These are phyloP conservation scores for Coelastrella sp. DNA, from an alignment of 139 green algal genomes.

Conservation along the genomic window DNA sequence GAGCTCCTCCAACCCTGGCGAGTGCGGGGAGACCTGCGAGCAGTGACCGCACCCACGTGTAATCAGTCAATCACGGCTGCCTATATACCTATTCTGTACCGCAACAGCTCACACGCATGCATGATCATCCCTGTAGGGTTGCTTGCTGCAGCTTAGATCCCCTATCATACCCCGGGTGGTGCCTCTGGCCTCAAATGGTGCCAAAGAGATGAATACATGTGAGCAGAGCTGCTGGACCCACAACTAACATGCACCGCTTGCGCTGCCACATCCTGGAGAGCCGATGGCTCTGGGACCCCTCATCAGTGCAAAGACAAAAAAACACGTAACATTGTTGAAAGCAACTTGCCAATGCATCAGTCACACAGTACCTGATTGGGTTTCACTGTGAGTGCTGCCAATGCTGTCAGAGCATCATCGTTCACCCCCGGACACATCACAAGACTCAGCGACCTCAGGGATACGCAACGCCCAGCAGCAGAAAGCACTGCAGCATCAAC, in stretches of 20 bases:
- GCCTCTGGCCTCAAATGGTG: too few relatives aligned
- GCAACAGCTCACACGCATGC: background rate
- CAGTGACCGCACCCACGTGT: background rate
- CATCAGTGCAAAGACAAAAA: too few relatives aligned
- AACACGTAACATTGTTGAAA: background rate
- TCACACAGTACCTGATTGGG: background rate
- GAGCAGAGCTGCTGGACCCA: too few relatives aligned
- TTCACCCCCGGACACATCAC: constrained; percentile 51
- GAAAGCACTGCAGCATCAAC: constrained; percentile 51
- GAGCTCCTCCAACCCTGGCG: constrained; percentile 57
- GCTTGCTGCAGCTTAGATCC: too few relatives aligned
- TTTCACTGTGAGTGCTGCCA: constrained; percentile 50
- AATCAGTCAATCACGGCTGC: background rate
- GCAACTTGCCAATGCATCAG: background rate
- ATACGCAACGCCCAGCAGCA: constrained; percentile 13
- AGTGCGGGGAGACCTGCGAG: background rate
- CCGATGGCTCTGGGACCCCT: background rate
- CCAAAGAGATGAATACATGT: too few relatives aligned
- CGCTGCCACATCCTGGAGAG: background rate
- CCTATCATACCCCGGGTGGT: too few relatives aligned
- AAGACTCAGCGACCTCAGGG: constrained; percentile 47
- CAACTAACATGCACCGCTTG: too few relatives aligned
- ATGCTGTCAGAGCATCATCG: constrained; percentile 49
- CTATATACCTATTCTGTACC: background rate
- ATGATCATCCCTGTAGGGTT: too few relatives aligned